Percentiles rank a stretch among this genome's conserved stretches.
phyloP scores from a whole-genome alignment of 345 rosid species.

The Lumnitzera littorea region DNA sequence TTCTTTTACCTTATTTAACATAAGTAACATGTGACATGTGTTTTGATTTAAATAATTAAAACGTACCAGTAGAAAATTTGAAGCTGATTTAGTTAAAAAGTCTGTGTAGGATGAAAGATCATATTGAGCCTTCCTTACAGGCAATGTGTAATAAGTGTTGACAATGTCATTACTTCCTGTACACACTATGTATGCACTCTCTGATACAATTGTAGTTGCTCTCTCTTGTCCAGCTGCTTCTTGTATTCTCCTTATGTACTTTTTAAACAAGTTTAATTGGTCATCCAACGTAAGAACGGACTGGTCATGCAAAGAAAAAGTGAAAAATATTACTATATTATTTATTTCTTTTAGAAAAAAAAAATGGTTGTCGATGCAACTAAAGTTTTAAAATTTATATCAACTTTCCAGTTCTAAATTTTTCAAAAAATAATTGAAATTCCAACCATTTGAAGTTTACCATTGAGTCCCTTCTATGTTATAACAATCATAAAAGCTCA shows the following conservation, averaged over 20 bases:
- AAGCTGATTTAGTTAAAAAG: slow-evolving; percentile 15
- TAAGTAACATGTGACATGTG: too few species aligned
- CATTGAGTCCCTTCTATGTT: too few species aligned
- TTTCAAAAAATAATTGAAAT: too few species aligned
- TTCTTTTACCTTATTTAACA: too few species aligned
- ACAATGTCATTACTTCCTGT: slow-evolving; percentile 19
- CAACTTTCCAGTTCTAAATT: too few species aligned
- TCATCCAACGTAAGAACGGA: slow-evolving; percentile 9
- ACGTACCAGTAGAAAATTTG: slow-evolving; percentile 10
- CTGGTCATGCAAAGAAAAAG: neutral
- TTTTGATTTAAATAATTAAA: too few species aligned
- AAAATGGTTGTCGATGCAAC: too few species aligned
- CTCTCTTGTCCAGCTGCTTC: slow-evolving; percentile 14
- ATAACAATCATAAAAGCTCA: too few species aligned
- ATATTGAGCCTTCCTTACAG: neutral
- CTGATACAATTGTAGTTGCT: slow-evolving; percentile 3
- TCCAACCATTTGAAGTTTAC: too few species aligned
- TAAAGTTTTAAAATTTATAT: too few species aligned
- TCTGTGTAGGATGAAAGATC: slow-evolving; percentile 17
- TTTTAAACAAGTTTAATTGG: slow-evolving; percentile 15
- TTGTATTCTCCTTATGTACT: slow-evolving; percentile 12
- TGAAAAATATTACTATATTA: too few species aligned
- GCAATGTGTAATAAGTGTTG: slow-evolving; percentile 12
- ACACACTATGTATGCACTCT: slow-evolving; percentile 10
- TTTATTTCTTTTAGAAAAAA: too few species aligned